Conservation (phyloP, 1,139 yeast genomes). For the Hansenula sp. region DNA sequence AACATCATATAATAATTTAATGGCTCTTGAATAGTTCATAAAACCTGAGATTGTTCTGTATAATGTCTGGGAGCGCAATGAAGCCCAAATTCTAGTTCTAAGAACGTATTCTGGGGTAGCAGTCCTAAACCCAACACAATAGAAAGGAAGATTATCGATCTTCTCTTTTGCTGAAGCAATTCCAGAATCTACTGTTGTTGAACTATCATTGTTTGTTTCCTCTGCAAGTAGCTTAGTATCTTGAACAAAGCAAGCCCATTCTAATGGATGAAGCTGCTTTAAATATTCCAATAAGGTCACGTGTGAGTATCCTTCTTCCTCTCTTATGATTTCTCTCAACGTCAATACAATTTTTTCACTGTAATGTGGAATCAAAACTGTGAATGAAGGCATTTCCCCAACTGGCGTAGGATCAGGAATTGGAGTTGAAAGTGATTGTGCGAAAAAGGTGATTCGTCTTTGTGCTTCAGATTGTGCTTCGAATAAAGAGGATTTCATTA, state of each 20-base stretch:
- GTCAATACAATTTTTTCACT: slow-evolving; percentile 69
- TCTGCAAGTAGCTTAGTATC: slow-evolving; percentile 70
- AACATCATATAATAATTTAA: slow-evolving; percentile 65
- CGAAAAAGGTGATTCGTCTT: slow-evolving; percentile 73
- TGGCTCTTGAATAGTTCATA: slow-evolving; percentile 76
- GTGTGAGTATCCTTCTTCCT: slow-evolving; percentile 68
- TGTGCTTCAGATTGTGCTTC: slow-evolving; percentile 70
- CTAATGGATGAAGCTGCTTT: slow-evolving; percentile 70
- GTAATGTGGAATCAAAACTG: slow-evolving; percentile 72
- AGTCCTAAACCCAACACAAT: slow-evolving; percentile 71
- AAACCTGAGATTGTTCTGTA: slow-evolving; percentile 74
- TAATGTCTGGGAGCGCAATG: slow-evolving; percentile 68
- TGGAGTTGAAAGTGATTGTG: slow-evolving; percentile 72
- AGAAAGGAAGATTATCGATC: slow-evolving; percentile 66
- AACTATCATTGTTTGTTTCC: slow-evolving; percentile 32
- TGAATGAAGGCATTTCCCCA: slow-evolving; percentile 70
- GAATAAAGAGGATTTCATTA: slow-evolving; percentile 49
- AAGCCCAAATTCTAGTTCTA: slow-evolving; percentile 78
- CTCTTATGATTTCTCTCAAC: slow-evolving; percentile 66
- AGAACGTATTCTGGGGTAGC: slow-evolving; percentile 73
- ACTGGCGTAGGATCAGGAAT: slow-evolving; percentile 74
- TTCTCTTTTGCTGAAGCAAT: slow-evolving; percentile 30
- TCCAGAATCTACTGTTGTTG: slow-evolving; percentile 29
- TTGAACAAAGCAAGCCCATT: slow-evolving; percentile 73
- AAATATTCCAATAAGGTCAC: slow-evolving; percentile 69